phyloP scores from a whole-genome alignment of 345 rosid species.

The Theobroma cacao region DNA sequence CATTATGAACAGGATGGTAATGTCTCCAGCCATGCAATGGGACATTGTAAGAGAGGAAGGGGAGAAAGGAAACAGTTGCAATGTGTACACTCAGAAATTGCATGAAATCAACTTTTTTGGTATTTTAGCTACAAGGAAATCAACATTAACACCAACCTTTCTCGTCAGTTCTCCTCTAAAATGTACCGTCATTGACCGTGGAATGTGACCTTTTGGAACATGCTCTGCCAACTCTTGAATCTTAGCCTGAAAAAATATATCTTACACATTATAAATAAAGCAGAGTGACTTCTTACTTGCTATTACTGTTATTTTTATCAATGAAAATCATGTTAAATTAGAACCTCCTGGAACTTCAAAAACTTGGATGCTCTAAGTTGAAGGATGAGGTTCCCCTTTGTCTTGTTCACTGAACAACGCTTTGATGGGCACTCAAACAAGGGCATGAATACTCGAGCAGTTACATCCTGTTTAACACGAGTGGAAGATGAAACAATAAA shows the following conservation, averaged over 20 bases:
- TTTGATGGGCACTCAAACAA: conserved; percentile 79
- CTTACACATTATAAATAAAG: conserved; percentile 11
- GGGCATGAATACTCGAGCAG: conserved; percentile 94
- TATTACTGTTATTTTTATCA: not conserved
- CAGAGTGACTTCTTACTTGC: not conserved
- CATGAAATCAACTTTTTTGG: not conserved
- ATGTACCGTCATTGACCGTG: conserved; percentile 93
- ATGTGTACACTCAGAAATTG: conserved; percentile 7
- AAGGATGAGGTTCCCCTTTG: conserved; percentile 85
- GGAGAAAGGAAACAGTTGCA: not conserved
- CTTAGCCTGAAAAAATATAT: conserved; percentile 68
- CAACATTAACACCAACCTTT: conserved; percentile 55
- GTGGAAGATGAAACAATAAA: conserved; percentile 13
- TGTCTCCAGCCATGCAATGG: not conserved
- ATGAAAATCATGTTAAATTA: conserved; percentile 14
- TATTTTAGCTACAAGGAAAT: not conserved
- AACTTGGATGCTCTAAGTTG: conserved; percentile 98
- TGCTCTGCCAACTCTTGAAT: conserved; percentile 98
- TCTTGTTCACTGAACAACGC: conserved; percentile 60
- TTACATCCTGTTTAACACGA: conserved; percentile 65
- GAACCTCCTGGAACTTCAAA: conserved; percentile 95
- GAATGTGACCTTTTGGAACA: conserved; percentile 98
- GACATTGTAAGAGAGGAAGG: not conserved
- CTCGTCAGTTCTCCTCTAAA: conserved; percentile 96
- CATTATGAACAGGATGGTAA: not conserved